Evolutionary conservation across 768 basidiomycete species (phyloP).

Genomic region (Postia placenta): DNA sequence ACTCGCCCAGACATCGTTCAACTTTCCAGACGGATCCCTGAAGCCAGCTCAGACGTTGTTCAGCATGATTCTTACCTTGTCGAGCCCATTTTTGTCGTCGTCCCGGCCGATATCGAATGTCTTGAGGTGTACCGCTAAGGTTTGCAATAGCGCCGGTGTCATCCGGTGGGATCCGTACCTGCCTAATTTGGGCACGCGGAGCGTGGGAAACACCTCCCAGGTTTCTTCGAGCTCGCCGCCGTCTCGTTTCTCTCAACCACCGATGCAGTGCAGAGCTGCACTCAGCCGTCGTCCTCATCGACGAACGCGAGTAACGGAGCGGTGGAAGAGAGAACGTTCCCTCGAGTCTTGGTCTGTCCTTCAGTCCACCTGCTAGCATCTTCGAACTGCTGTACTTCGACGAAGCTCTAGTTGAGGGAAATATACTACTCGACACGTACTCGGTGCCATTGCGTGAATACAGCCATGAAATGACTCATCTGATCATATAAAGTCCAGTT

Average conservation of each 20-base stretch:
- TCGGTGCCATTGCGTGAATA: slow-evolving; percentile 2
- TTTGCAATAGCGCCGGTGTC: slow-evolving; percentile 4
- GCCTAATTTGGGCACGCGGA: background rate
- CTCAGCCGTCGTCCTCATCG: slow-evolving; percentile 34
- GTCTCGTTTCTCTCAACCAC: slow-evolving; percentile 23
- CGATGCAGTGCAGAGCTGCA: slow-evolving; percentile 45
- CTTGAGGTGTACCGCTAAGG: slow-evolving; percentile 21
- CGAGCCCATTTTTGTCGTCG: slow-evolving; percentile 63
- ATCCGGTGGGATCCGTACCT: background rate
- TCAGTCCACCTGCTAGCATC: slow-evolving; percentile 16
- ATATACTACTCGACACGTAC: slow-evolving; percentile 9
- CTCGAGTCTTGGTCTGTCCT: slow-evolving; percentile 11
- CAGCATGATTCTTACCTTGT: slow-evolving; percentile 56
- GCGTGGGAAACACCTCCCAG: slow-evolving; percentile 11
- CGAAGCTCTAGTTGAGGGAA: slow-evolving; percentile 15
- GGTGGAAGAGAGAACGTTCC: slow-evolving; percentile 39
- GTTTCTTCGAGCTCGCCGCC: background rate
- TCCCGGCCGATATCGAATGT: slow-evolving; percentile 23
- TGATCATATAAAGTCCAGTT: background rate
- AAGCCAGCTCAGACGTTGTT: background rate
- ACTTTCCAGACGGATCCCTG: slow-evolving; percentile 13
- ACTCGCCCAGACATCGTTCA: slow-evolving; percentile 14
- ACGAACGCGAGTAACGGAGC: slow-evolving; percentile 55
- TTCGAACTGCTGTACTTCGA: slow-evolving; percentile 11
- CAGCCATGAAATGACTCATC: background rate